These are phyloP conservation scores for Rosa persica DNA, from an alignment of 306 rosid species.

Conservation along the genomic window DNA sequence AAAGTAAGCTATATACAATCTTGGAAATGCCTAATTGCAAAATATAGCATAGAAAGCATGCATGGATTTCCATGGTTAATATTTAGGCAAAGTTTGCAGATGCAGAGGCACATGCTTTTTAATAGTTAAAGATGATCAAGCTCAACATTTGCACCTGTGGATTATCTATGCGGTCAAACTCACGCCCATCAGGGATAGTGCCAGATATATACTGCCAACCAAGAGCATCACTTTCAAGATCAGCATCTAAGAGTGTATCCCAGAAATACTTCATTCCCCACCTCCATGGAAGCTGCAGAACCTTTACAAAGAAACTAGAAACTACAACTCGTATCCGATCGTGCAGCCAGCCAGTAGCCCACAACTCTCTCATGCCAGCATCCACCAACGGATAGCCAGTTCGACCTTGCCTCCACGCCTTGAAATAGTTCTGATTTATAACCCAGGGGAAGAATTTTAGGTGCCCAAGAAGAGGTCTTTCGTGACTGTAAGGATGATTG, in stretches of 20 bases:
- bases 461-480: constrained; percentile 88
- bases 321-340: constrained; percentile 92
- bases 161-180: constrained; percentile 90
- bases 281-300: constrained; percentile 97
- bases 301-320: constrained; percentile 93
- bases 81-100: constrained; percentile 5
- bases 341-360: constrained; percentile 99
- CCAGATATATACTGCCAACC: constrained; percentile 99
- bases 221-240: constrained; percentile 93
- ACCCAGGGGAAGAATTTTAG: constrained; percentile 87
- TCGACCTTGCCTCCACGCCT: constrained; percentile 98
- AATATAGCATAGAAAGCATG: background rate
- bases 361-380: constrained; percentile 97
- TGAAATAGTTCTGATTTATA: constrained; percentile 65
- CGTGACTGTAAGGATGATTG: constrained; percentile 79
- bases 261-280: constrained; percentile 99
- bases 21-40: constrained; percentile 4
- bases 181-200: constrained; percentile 83
- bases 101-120: constrained; percentile 17
- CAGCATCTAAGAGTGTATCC: constrained; percentile 98
- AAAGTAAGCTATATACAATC: background rate
- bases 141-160: constrained; percentile 66
- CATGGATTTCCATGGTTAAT: constrained; percentile 10
- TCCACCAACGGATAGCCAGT: constrained; percentile 96
- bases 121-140: constrained; percentile 19